Evolutionary conservation across 352 stramenopile genomes (phyloP).

Genomic region (Globisporangium heterothallicum): DNA sequence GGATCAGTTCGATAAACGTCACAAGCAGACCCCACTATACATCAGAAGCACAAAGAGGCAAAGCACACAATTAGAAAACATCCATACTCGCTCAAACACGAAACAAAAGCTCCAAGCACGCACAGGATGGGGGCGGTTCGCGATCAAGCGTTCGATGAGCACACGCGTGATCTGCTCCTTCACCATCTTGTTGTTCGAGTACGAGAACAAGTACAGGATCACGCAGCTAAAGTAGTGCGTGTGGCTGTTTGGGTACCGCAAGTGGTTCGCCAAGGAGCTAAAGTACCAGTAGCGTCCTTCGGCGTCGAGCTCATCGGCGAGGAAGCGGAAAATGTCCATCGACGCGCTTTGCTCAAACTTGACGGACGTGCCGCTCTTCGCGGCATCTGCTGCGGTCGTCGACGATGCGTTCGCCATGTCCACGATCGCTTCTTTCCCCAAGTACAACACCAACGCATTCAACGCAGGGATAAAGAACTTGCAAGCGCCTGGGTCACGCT

Average conservation of each 20-base stretch:
- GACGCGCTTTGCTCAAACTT: conserved; percentile 85
- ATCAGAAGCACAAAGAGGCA: conserved; percentile 14
- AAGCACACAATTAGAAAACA: conserved; percentile 8
- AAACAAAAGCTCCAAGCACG: conserved; percentile 12
- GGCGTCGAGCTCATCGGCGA: conserved; percentile 95
- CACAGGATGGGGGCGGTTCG: conserved; percentile 96
- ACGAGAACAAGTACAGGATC: conserved; percentile 98
- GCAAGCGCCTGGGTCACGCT: conserved; percentile 62
- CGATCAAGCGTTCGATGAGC: conserved; percentile 98
- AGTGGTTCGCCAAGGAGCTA: conserved; percentile 98
- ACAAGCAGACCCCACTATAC: conserved; percentile 93
- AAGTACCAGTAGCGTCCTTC: conserved; percentile 97
- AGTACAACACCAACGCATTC: conserved; percentile 84
- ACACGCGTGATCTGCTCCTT: conserved; percentile 98
- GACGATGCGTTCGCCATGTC: conserved; percentile 61
- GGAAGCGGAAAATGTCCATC: conserved; percentile 94
- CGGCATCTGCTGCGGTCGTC: conserved; percentile 2
- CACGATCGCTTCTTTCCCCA: conserved; percentile 81
- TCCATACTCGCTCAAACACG: background rate
- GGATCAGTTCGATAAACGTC: conserved; percentile 99
- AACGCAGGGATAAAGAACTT: conserved; percentile 93
- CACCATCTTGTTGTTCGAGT: conserved; percentile 94
- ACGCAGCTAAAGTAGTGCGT: conserved; percentile 99
- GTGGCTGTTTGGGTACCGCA: conserved; percentile 98
- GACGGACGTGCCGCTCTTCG: conserved; percentile 28